These are phyloP conservation scores for Grosmannia huntii DNA, from an alignment of 2,329 filamentous ascomycete genomes.

Conservation along the genomic window DNA sequence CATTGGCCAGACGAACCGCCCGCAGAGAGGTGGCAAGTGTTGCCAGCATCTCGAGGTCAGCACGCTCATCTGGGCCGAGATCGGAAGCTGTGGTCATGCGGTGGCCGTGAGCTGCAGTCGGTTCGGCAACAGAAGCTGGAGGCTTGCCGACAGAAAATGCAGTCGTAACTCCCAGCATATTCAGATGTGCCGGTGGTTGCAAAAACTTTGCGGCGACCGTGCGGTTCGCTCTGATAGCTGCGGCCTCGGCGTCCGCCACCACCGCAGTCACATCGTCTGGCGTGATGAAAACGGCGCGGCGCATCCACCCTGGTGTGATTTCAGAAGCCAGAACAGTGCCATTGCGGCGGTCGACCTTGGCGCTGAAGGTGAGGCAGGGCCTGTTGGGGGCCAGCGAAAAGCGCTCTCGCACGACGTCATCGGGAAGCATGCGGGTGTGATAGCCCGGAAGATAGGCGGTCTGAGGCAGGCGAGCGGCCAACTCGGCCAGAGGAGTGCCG, in stretches of 20 bases:
- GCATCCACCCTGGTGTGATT: conserved; percentile 39
- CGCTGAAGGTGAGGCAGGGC: conserved; percentile 50
- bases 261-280: conserved; percentile 34
- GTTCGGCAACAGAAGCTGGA: conserved; percentile 5
- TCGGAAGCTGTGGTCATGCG: conserved; percentile 29
- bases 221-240: not conserved
- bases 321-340: conserved; percentile 42
- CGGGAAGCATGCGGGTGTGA: conserved; percentile 44
- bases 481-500: conserved; percentile 42
- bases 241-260: conserved; percentile 15
- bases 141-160: conserved; percentile 22
- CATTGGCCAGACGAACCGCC: conserved; percentile 28
- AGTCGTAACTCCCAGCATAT: conserved; percentile 2
- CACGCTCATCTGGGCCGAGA: conserved; percentile 27
- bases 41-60: conserved; percentile 34
- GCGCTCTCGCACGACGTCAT: conserved; percentile 29
- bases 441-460: conserved; percentile 49
- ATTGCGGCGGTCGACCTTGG: conserved; percentile 32
- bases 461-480: conserved; percentile 46
- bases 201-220: not conserved
- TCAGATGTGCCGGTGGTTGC: not conserved
- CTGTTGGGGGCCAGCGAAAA: conserved; percentile 41
- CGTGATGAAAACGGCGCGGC: conserved; percentile 41
- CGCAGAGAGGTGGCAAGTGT: conserved; percentile 34
- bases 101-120: conserved; percentile 20